phyloP scores from a whole-genome alignment of 2,329 filamentous ascomycete genomes.

The Nigrospora sphaerica region DNA sequence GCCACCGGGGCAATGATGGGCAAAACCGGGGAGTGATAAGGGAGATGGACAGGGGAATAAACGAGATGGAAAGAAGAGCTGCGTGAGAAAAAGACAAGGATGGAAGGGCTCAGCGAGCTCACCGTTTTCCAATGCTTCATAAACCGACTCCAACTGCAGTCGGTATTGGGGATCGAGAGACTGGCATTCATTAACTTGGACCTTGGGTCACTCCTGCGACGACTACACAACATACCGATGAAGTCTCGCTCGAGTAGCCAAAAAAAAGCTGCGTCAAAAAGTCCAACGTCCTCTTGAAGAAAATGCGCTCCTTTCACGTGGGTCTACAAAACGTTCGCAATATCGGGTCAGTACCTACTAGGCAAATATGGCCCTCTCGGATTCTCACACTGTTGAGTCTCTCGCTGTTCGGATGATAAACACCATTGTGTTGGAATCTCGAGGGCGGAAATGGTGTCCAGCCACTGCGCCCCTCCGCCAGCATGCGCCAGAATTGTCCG shows the following conservation, averaged over 20 bases:
- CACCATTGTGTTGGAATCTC: constrained; percentile 10
- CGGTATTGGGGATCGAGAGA: constrained; percentile 28
- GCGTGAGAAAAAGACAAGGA: no score
- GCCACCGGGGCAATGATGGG: no score
- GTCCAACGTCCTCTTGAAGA: constrained; percentile 19
- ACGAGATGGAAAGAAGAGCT: no score
- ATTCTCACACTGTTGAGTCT: constrained; percentile 16
- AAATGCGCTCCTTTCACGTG: constrained; percentile 17
- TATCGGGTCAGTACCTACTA: no score
- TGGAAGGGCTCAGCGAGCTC: no score
- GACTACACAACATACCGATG: constrained; percentile 5
- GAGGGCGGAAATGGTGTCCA: constrained; percentile 14
- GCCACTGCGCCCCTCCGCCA: constrained; percentile 10
- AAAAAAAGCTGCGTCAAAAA: constrained; percentile 31
- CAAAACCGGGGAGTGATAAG: no score
- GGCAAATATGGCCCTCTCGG: no score
- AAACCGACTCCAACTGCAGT: constrained; percentile 20
- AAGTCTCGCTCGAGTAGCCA: constrained; percentile 18
- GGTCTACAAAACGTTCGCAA: no score
- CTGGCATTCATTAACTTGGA: neutral
- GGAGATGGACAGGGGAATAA: no score
- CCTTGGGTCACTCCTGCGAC: no score
- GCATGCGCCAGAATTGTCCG: constrained; percentile 15
- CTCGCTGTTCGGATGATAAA: constrained; percentile 10
- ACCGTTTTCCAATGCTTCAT: constrained; percentile 24